Conservation (phyloP, 805 yeast species). For the Wickerhamiella azymoides region DNA sequence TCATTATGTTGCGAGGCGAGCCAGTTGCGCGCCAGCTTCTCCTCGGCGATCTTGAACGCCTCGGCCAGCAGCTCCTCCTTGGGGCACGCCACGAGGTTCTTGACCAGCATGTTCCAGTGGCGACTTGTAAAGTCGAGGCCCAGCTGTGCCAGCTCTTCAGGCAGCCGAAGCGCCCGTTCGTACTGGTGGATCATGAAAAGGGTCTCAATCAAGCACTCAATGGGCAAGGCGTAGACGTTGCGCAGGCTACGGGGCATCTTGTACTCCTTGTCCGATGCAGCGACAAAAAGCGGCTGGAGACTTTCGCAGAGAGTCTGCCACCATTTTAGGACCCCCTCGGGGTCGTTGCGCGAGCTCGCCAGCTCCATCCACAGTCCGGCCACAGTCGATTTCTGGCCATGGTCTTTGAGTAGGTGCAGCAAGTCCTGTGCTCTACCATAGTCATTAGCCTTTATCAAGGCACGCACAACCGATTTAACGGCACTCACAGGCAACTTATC, state of each 20-base stretch:
- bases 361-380: slow-evolving; percentile 15
- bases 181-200: not conserved
- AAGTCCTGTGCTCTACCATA: slow-evolving; percentile 15
- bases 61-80: not conserved
- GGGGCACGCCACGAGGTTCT: not conserved
- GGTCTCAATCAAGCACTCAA: slow-evolving; percentile 9
- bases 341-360: slow-evolving; percentile 3
- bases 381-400: slow-evolving; percentile 1
- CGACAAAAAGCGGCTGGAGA: slow-evolving; percentile 5
- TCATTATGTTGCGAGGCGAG: not conserved
- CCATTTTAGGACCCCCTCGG: slow-evolving; percentile 1
- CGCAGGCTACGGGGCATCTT: slow-evolving; percentile 7
- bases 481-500: slow-evolving; percentile 18
- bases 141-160: slow-evolving; percentile 2
- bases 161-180: slow-evolving; percentile 8
- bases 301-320: slow-evolving; percentile 13
- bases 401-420: slow-evolving; percentile 11
- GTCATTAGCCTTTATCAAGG: slow-evolving; percentile 12
- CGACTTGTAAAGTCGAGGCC: slow-evolving; percentile 4
- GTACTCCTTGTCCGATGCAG: not conserved
- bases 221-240: slow-evolving; percentile 4
- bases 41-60: slow-evolving; percentile 3
- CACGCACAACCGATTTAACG: slow-evolving; percentile 17
- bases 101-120: slow-evolving; percentile 8
- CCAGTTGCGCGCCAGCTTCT: slow-evolving; percentile 1